These are phyloP conservation scores for Intubia oerlemansii DNA, from an alignment of 2,329 filamentous ascomycete species.

Conservation along the genomic window DNA sequence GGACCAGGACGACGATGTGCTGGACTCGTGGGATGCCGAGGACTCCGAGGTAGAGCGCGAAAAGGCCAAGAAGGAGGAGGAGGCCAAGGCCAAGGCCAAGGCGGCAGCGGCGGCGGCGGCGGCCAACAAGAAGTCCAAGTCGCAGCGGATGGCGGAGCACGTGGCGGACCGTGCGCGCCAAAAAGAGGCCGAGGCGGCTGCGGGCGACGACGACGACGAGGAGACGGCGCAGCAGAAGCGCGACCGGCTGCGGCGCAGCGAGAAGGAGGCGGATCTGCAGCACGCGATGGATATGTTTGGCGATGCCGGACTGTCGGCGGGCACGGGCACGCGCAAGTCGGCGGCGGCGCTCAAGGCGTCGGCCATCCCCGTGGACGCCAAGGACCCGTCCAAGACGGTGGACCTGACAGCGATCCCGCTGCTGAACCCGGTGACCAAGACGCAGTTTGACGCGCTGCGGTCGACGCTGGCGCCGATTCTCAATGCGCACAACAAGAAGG, in stretches of 20 bases:
- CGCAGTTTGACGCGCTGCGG: slow-evolving; percentile 63
- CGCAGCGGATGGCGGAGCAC: slow-evolving; percentile 67
- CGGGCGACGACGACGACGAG: slow-evolving; percentile 49
- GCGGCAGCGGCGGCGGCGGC: slow-evolving; percentile 72
- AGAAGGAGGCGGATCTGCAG: slow-evolving; percentile 73
- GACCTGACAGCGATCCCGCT: slow-evolving; percentile 63
- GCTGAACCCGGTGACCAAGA: slow-evolving; percentile 77
- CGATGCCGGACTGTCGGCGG: slow-evolving; percentile 44
- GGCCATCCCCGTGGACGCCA: slow-evolving; percentile 45
- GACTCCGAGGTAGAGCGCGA: slow-evolving; percentile 94
- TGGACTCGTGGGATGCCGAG: slow-evolving; percentile 94
- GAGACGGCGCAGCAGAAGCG: slow-evolving; percentile 55
- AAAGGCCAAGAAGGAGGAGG: slow-evolving; percentile 73
- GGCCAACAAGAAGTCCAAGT: slow-evolving; percentile 77
- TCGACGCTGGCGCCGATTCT: slow-evolving; percentile 64
- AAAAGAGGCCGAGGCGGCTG: slow-evolving; percentile 30
- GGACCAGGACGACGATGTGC: slow-evolving; percentile 58
- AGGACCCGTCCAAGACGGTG: slow-evolving; percentile 56
- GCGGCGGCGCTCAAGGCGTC: slow-evolving; percentile 33
- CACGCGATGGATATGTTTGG: slow-evolving; percentile 86
- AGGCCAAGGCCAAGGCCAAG: slow-evolving; percentile 73
- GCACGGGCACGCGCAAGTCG: slow-evolving; percentile 48
- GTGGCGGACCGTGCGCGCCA: slow-evolving; percentile 36
- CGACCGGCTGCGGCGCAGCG: slow-evolving; percentile 52
- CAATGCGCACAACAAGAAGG: slow-evolving; percentile 56